phyloP scores from a whole-genome alignment of 768 basidiomycete genomes.

The Phallus indusiatus region DNA sequence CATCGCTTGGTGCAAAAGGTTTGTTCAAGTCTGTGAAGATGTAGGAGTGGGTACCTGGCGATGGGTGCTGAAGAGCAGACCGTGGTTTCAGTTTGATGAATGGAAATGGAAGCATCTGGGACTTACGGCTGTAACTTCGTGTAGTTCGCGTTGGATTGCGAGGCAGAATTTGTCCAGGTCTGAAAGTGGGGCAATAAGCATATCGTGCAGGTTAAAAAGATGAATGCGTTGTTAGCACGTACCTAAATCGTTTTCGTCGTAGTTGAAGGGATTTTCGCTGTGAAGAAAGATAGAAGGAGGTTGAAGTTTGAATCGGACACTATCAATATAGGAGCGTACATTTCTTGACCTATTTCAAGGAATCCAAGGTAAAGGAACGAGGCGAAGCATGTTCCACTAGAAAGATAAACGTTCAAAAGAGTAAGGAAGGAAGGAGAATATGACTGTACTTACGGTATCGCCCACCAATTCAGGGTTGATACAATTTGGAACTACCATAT shows the following conservation, averaged over 20 bases:
- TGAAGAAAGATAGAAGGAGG: neutral
- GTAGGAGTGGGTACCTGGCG: conserved; percentile 41
- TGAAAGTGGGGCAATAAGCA: conserved; percentile 12
- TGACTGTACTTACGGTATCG: conserved; percentile 35
- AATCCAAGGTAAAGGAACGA: conserved; percentile 57
- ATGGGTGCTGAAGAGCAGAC: conserved; percentile 38
- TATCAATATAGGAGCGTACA: no score
- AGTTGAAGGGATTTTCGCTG: conserved; percentile 61
- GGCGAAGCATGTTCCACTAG: conserved; percentile 47
- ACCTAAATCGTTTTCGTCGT: conserved; percentile 60
- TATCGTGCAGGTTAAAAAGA: no score
- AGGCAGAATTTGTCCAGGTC: conserved; percentile 64
- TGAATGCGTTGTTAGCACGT: conserved; percentile 16
- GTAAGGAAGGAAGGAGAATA: no score
- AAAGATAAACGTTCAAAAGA: neutral
- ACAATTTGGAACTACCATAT: conserved; percentile 41
- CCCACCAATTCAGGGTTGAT: conserved; percentile 32
- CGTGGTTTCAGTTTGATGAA: conserved; percentile 22
- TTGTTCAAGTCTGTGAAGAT: conserved; percentile 53
- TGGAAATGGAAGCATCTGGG: conserved; percentile 12
- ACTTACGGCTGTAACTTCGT: conserved; percentile 62
- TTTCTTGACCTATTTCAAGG: conserved; percentile 61
- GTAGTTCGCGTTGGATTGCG: conserved; percentile 55
- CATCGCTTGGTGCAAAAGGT: conserved; percentile 60
- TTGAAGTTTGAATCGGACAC: neutral